A percentile compares a stretch with the other conserved stretches of the same genome.
Conservation (phyloP, 2,329 filamentous ascomycete genomes). For the Pyrenophora teres region DNA sequence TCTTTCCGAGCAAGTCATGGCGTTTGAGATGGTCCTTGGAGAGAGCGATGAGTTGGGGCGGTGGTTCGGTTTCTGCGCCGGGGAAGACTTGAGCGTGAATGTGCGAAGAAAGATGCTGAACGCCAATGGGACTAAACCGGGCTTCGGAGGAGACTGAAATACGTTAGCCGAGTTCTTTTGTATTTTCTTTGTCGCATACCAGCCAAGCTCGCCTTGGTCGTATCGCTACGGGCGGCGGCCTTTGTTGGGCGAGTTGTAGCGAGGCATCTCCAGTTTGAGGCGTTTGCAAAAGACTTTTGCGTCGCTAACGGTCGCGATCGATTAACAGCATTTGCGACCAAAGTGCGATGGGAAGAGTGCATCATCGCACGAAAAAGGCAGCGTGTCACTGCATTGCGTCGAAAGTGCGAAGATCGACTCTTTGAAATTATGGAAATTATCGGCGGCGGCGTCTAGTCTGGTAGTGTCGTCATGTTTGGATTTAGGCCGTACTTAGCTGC, state of each 20-base stretch:
- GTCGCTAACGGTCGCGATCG: conserved; percentile 22
- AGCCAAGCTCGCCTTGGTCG: conserved; percentile 19
- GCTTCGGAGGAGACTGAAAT: conserved; percentile 55
- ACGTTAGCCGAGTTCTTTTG: not conserved
- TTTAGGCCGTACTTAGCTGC: too few relatives aligned
- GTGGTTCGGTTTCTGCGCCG: conserved; percentile 57
- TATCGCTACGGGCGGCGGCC: conserved; percentile 8
- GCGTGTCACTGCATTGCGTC: conserved; percentile 35
- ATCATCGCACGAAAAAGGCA: conserved; percentile 26
- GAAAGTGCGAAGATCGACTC: not conserved
- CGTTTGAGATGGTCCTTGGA: conserved; percentile 80
- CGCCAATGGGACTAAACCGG: conserved; percentile 88
- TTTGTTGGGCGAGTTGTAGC: conserved; percentile 25
- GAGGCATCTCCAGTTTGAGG: conserved; percentile 32
- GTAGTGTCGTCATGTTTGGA: conserved; percentile 1
- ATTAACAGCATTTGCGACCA: conserved; percentile 26
- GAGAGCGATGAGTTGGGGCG: conserved; percentile 75
- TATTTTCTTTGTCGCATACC: conserved; percentile 18
- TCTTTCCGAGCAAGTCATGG: conserved; percentile 90
- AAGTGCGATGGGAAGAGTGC: conserved; percentile 35
- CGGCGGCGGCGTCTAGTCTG: too few relatives aligned
- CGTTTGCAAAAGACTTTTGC: conserved; percentile 16
- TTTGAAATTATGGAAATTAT: too few relatives aligned
- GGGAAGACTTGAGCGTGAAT: conserved; percentile 85
- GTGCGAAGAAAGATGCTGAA: conserved; percentile 87